Conservation (phyloP, 164 flowering plant species). For the Santalum album region DNA sequence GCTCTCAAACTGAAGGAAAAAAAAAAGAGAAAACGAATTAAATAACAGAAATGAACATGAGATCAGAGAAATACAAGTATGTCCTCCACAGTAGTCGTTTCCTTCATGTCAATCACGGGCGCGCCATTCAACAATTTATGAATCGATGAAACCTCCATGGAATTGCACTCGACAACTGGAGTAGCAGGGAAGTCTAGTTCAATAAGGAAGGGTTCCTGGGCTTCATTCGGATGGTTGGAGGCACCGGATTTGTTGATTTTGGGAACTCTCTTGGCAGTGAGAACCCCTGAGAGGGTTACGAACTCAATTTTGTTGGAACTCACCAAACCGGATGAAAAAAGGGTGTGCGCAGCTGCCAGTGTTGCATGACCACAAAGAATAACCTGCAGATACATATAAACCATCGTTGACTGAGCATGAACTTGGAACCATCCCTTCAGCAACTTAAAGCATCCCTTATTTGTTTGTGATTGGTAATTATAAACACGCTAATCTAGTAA, state of each 20-base stretch:
- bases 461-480: too few relatives aligned
- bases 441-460: too few relatives aligned
- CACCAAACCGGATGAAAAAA: slow-evolving; percentile 42
- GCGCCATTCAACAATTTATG: slow-evolving; percentile 52
- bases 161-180: slow-evolving; percentile 27
- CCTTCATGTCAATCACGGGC: slow-evolving; percentile 34
- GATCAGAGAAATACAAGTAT: slow-evolving; percentile 29
- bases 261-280: slow-evolving; percentile 46
- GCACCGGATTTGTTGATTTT: slow-evolving; percentile 8
- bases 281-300: slow-evolving; percentile 55
- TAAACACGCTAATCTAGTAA: too few relatives aligned
- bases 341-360: slow-evolving; percentile 51
- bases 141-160: slow-evolving; percentile 29
- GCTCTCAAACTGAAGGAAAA: too few relatives aligned
- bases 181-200: slow-evolving; percentile 65
- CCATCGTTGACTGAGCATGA: background rate
- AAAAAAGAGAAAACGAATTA: too few relatives aligned
- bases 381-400: slow-evolving; percentile 25
- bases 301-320: slow-evolving; percentile 43
- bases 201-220: slow-evolving; percentile 23
- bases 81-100: slow-evolving; percentile 31
- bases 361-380: slow-evolving; percentile 68
- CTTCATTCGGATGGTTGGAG: slow-evolving; percentile 17
- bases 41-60: too few relatives aligned
- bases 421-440: background rate